These are phyloP conservation scores for Glonium stellatum DNA, from an alignment of 495 filamentous ascomycete genomes.

Conservation along the genomic window DNA sequence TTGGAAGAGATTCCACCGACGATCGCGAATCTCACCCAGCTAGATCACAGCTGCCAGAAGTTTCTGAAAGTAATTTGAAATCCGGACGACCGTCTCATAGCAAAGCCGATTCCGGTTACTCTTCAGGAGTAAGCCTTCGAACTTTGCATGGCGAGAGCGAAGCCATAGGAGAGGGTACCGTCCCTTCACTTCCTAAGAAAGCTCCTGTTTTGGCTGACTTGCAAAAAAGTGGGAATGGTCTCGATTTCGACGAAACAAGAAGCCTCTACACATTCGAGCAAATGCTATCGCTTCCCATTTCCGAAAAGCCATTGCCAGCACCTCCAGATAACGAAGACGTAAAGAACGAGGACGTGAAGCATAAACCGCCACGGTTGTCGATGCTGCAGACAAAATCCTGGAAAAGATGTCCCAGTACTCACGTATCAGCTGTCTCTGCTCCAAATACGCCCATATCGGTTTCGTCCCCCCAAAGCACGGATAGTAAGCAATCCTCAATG, in stretches of 20 bases:
- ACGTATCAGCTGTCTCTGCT: neutral
- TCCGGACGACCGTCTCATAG: constrained; percentile 13
- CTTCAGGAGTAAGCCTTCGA: constrained; percentile 24
- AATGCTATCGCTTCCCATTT: constrained; percentile 20
- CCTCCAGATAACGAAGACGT: constrained; percentile 8
- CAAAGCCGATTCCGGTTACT: constrained; percentile 30
- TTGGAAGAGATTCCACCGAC: constrained; percentile 5
- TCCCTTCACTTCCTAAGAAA: constrained; percentile 6
- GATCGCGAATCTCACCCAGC: neutral
- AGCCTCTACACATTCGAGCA: constrained; percentile 33
- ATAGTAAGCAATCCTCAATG: constrained; percentile 13
- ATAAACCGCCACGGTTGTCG: constrained; percentile 3
- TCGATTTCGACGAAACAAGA: constrained; percentile 20
- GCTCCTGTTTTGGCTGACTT: constrained; percentile 10
- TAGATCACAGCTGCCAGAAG: neutral
- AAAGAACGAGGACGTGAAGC: constrained; percentile 1
- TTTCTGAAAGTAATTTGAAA: neutral
- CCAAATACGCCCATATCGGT: constrained; percentile 11
- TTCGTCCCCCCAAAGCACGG: constrained; percentile 6
- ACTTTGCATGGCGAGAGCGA: neutral
- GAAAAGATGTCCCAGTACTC: neutral
- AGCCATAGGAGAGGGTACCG: constrained; percentile 7
- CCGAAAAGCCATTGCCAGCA: constrained; percentile 18
- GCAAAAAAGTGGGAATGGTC: constrained; percentile 24
- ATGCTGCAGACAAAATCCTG: neutral